Conservation (phyloP, 768 basidiomycete genomes). For the Kwoniella sp. region DNA sequence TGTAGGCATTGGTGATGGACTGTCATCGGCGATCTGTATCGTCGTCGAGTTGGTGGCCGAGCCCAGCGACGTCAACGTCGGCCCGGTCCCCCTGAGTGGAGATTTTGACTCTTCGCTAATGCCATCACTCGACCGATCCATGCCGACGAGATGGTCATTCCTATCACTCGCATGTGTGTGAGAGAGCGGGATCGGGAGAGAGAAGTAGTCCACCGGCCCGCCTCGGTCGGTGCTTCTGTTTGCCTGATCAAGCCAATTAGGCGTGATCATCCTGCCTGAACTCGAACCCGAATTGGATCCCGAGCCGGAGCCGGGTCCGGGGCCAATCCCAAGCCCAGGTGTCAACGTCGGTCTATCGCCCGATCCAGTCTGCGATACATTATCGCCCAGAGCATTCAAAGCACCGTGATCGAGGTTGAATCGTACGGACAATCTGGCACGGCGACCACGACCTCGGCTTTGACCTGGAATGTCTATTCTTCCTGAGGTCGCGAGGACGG, state of each 20-base stretch:
- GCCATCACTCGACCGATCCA: no score
- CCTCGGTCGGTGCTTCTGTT: neutral
- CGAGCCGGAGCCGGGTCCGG: neutral
- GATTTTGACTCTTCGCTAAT: no score
- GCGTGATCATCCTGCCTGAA: neutral
- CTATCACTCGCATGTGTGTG: no score
- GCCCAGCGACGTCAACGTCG: no score
- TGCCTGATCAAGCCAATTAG: neutral
- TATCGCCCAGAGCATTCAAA: neutral
- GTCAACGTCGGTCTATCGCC: no score
- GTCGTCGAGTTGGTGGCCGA: neutral
- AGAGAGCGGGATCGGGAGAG: no score
- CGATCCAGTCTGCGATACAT: no score
- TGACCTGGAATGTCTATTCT: neutral
- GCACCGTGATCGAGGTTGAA: constrained; percentile 3
- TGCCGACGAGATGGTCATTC: no score
- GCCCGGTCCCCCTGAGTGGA: no score
- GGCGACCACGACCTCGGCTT: neutral
- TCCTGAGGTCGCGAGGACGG: no score
- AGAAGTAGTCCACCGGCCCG: no score
- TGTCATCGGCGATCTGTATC: neutral
- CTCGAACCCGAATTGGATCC: neutral
- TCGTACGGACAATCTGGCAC: constrained; percentile 8
- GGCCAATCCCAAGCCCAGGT: no score
- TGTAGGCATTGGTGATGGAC: neutral